Base-by-base conservation (phyloP, 371 early-diverging fungal genomes). In the Mortierella sp. region DNA sequence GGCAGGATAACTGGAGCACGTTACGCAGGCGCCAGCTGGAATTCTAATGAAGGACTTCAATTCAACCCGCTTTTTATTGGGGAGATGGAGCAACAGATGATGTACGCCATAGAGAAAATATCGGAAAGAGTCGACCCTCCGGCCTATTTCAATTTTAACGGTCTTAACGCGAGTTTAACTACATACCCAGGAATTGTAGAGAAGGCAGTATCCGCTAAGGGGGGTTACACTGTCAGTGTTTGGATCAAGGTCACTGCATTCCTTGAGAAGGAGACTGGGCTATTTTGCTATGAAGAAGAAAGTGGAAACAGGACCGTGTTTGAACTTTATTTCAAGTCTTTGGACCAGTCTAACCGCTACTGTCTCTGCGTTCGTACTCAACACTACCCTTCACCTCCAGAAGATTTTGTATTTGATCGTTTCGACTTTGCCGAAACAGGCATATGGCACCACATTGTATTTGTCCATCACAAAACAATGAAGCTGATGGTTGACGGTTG, bases 291-390 rank as follows among this genome's bases (percentile, higher is more conserved):
- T 55, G 85, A 85, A 58, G 85, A 85, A 32, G 74, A 77, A 51
- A 69, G 70, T 12, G 85, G 84, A 8, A 69, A 59, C 45, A 75
- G 76, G 40, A 84, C 84, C 24, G 81, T 75, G 39, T 85, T 85
- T 67, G 85, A 85, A 65, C 84, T 85, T 3, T 85, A 85, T 58
- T 84, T 85, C 78, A 84, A 84, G 62, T 73, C 75, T 30, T 60
- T 85, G 45, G 84, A 84, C 47, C 77, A 81, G 58, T 84, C 85
- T 20, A 77, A 84, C 54, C 75, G 85, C 6, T 85, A 80, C 32
- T 85, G 85, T 54, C 78, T 85, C n/a, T 85, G 85, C 62, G 85
- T 85, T n/a, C 71, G 84, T 16, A 85, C 85, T 0, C 85, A 85
- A 28, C 85, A 85, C 24, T 81, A 70, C n/a, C 84, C 85, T 1